phyloP scores from a whole-genome alignment of 1,139 yeast species.

The Yamadazyma triangularis region DNA sequence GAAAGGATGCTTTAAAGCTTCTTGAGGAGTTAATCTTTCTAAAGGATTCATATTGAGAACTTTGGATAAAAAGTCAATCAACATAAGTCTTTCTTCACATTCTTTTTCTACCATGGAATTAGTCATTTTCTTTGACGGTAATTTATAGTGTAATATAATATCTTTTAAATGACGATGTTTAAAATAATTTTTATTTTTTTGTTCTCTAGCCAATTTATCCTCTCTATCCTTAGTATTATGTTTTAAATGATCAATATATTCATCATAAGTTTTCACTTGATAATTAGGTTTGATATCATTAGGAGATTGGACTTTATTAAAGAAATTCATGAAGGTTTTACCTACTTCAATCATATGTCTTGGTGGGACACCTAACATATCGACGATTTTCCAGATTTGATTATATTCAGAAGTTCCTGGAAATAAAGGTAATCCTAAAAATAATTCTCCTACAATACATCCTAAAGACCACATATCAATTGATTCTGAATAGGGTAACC shows the following conservation, averaged over 20 bases:
- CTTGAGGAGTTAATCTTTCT: slow-evolving; percentile 96
- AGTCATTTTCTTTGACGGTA: slow-evolving; percentile 73
- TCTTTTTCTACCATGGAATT: slow-evolving; percentile 62
- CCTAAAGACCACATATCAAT: slow-evolving; percentile 99
- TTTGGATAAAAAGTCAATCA: slow-evolving; percentile 76
- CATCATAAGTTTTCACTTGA: slow-evolving; percentile 30
- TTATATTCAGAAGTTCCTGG: slow-evolving; percentile 96
- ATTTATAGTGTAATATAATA: slow-evolving; percentile 67
- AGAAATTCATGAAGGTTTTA: slow-evolving; percentile 69
- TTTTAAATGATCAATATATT: slow-evolving; percentile 32
- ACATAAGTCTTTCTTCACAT: slow-evolving; percentile 62
- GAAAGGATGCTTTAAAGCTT: slow-evolving; percentile 90
- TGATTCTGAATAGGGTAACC: slow-evolving; percentile 85
- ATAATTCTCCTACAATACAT: slow-evolving; percentile 91
- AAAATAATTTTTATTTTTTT: slow-evolving; percentile 82
- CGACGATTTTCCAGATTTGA: slow-evolving; percentile 77
- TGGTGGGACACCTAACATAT: slow-evolving; percentile 85
- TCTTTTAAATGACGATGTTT: slow-evolving; percentile 69
- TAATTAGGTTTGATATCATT: slow-evolving; percentile 28
- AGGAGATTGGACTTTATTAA: slow-evolving; percentile 38
- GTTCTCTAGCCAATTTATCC: slow-evolving; percentile 55
- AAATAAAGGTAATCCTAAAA: slow-evolving; percentile 87
- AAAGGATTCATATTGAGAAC: slow-evolving; percentile 81
- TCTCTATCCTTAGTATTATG: slow-evolving; percentile 32
- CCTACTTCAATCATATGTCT: slow-evolving; percentile 98